Evolutionary conservation across 2,329 filamentous ascomycete genomes (phyloP).

Genomic region (Claviceps digitariae): DNA sequence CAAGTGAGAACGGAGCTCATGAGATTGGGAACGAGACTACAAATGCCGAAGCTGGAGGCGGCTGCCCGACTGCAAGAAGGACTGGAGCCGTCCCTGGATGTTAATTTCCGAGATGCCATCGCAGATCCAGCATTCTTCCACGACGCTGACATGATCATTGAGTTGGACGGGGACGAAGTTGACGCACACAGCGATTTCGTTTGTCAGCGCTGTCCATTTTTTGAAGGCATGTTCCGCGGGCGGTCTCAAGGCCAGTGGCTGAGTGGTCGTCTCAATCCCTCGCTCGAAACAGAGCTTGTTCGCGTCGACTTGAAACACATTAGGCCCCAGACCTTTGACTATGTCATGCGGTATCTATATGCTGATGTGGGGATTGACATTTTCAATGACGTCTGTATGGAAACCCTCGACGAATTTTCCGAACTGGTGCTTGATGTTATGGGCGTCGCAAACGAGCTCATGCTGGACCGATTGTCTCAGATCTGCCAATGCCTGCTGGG

Average conservation of each 20-base stretch:
- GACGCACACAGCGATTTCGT: conserved; percentile 65
- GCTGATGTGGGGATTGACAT: conserved; percentile 67
- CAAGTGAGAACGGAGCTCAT: conserved; percentile 77
- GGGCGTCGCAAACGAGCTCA: conserved; percentile 80
- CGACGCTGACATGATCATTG: conserved; percentile 65
- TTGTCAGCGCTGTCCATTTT: conserved; percentile 82
- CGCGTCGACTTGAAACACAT: conserved; percentile 76
- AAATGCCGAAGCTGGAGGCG: conserved; percentile 58
- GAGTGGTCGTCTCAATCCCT: conserved; percentile 44
- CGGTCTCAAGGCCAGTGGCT: conserved; percentile 79
- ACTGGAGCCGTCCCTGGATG: conserved; percentile 48
- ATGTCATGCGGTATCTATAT: conserved; percentile 73
- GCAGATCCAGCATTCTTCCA: conserved; percentile 58
- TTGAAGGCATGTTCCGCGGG: conserved; percentile 80
- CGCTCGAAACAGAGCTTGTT: conserved; percentile 30
- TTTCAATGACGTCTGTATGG: conserved; percentile 61
- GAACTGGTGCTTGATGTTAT: conserved; percentile 87
- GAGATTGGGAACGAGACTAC: conserved; percentile 61
- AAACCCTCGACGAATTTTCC: conserved; percentile 68
- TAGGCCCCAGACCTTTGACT: conserved; percentile 55
- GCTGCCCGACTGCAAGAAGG: conserved; percentile 62
- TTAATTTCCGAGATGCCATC: conserved; percentile 59
- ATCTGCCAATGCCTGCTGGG: conserved; percentile 79
- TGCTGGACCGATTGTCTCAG: conserved; percentile 83
- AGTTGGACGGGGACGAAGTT: conserved; percentile 62